Percentiles rank a stretch among this genome's conserved stretches.
Conservation (phyloP, 495 filamentous ascomycete species). For the Gamarada debralockiae region DNA sequence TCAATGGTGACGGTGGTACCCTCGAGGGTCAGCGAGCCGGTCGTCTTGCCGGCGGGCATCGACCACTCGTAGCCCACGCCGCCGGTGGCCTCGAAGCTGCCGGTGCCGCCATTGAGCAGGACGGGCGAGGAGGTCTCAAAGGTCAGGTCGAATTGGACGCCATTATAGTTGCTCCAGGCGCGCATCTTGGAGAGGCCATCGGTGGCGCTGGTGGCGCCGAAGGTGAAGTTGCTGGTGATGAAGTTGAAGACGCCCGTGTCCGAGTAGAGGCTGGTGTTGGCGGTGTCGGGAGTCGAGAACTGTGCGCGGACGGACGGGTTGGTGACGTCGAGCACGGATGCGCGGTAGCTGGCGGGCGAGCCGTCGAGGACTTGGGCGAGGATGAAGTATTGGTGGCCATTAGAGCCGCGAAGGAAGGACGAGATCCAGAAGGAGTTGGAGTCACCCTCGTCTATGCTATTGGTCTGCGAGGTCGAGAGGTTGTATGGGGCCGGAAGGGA, state of each 20-base stretch:
- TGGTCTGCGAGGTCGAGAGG: neutral
- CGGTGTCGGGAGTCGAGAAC: neutral
- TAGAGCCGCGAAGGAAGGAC: neutral
- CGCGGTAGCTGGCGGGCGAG: neutral
- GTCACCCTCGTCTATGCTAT: neutral
- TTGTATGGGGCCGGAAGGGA: neutral
- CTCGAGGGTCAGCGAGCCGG: neutral
- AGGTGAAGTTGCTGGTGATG: neutral
- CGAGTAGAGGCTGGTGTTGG: neutral
- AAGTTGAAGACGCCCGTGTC: too few species aligned
- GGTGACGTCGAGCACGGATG: neutral
- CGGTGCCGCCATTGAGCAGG: neutral
- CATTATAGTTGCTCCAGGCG: neutral
- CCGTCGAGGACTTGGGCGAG: neutral
- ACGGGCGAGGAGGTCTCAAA: neutral
- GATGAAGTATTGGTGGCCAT: neutral
- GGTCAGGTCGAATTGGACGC: neutral
- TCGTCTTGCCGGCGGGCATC: neutral
- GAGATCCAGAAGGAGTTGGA: neutral
- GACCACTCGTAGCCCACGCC: neutral
- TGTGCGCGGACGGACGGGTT: neutral
- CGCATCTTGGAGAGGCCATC: neutral
- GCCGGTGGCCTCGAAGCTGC: neutral
- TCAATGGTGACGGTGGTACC: neutral
- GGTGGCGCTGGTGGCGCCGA: neutral